Percentiles rank a stretch among this genome's conserved stretches.
These are phyloP conservation scores for Aotearoamyces nothofagi DNA, from an alignment of 2,329 filamentous ascomycete genomes.

Conservation along the genomic window DNA sequence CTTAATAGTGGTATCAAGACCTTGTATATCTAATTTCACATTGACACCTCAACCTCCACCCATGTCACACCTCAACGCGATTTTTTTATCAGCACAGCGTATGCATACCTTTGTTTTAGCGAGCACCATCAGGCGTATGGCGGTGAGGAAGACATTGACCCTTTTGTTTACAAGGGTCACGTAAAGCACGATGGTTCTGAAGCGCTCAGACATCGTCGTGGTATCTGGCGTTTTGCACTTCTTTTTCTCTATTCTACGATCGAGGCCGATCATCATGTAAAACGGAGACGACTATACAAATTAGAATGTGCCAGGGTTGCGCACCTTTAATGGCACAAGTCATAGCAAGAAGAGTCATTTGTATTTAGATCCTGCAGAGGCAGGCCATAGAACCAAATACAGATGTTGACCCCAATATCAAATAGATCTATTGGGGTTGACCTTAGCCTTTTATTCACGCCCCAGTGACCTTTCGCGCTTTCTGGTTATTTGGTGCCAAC, in stretches of 20 bases:
- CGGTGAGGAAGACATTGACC: too few relatives aligned
- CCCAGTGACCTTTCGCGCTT: too few relatives aligned
- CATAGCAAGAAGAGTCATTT: neutral
- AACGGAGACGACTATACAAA: neutral
- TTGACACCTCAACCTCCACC: too few relatives aligned
- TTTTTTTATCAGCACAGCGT: too few relatives aligned
- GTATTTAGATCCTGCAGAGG: neutral
- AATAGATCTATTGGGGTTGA: neutral
- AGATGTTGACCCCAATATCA: neutral
- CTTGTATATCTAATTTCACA: constrained; percentile 5
- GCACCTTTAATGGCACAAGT: neutral
- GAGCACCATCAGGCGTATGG: too few relatives aligned
- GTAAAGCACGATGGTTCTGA: constrained; percentile 3
- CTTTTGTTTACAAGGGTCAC: neutral
- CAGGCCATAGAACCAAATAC: neutral
- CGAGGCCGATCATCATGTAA: neutral
- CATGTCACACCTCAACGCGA: too few relatives aligned
- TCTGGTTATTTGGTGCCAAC: too few relatives aligned
- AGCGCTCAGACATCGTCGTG: constrained; percentile 3
- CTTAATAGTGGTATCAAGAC: constrained; percentile 3
- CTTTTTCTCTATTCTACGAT: neutral
- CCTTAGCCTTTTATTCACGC: neutral
- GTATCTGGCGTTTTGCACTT: constrained; percentile 1
- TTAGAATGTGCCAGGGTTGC: neutral
- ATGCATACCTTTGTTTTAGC: too few relatives aligned